A percentile compares a stretch with the other conserved stretches of the same genome.
phyloP scores from a whole-genome alignment of 2,329 filamentous ascomycete species.

The Alternaria sp. region DNA sequence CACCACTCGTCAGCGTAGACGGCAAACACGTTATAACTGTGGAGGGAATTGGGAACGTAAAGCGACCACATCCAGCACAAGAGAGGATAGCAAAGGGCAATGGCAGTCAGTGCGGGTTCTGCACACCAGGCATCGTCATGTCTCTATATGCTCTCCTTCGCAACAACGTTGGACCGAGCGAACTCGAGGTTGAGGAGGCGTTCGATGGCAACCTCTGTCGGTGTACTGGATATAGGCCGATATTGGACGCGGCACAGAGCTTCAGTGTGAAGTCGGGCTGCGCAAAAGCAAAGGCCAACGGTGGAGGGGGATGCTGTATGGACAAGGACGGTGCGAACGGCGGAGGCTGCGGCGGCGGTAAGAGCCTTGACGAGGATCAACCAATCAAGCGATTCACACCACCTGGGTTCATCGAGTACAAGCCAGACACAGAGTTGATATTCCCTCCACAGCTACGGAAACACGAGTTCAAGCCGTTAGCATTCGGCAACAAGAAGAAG shows the following conservation, averaged over 20 bases:
- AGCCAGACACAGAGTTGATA: constrained; percentile 91
- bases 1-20: constrained; percentile 89
- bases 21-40: constrained; percentile 98
- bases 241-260: constrained; percentile 90
- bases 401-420: constrained; percentile 93
- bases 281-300: constrained; percentile 64
- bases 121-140: constrained; percentile 97
- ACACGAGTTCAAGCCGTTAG: constrained; percentile 80
- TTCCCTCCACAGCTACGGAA: constrained; percentile 88
- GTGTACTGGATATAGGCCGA: constrained; percentile 94
- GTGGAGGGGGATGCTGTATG: constrained; percentile 77
- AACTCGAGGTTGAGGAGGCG: constrained; percentile 90
- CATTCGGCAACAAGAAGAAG: constrained; percentile 94
- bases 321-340: constrained; percentile 56
- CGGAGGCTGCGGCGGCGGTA: constrained; percentile 55
- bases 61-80: constrained; percentile 86
- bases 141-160: constrained; percentile 91
- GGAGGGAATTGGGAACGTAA: constrained; percentile 90
- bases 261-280: constrained; percentile 72
- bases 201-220: constrained; percentile 97
- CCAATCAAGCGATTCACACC: constrained; percentile 74
- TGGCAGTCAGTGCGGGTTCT: constrained; percentile 95
- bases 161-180: constrained; percentile 79
- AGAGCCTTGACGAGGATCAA: constrained; percentile 52
- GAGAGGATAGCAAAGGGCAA: constrained; percentile 90